Evolutionary conservation across 106 monocot genomes (phyloP), one percentile per base, ranked within the genome.

Genomic region (Narthecium ossifragum): DNA sequence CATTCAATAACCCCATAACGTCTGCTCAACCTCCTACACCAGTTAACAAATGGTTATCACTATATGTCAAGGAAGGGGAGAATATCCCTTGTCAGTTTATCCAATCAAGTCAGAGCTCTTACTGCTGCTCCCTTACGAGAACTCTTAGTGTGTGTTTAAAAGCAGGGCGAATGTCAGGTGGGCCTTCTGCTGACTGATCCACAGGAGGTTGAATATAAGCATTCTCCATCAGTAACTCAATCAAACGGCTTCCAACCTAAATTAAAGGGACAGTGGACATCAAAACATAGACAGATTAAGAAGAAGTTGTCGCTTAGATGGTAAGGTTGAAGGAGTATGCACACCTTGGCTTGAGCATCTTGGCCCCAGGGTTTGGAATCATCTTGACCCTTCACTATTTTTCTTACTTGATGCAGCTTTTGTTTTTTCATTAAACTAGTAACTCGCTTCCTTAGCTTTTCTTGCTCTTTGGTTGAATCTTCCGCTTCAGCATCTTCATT

Each of bases 1-100:
- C 94, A 96, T 69, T 96, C 86, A 56, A 96, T 96, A 66, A 96
- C 81, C 37, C 94, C 94, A 70, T 73, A 96, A 25, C 90, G 80
- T 46, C 75, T 83, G 62, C 51, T 80, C 31, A 0, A 6, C 30
- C 75, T 93, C 55, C 93, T 94, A 75, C 51, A 34, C 22, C 27
- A 30, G 12, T 18, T 55, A 46, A 51, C 34, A 50, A 41, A 43
- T 25, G 34, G 22, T 13, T 15, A 31, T 26, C 2, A 25, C 28
- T 9, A 65, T 20, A n/a, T n/a, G n/a, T n/a, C n/a, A n/a, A n/a
- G n/a, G n/a, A n/a, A n/a, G n/a, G n/a, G n/a, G n/a, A n/a, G n/a
- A n/a, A n/a, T n/a, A n/a, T n/a, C n/a, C n/a, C n/a, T n/a, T n/a
- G n/a, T n/a, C n/a, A n/a, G n/a, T n/a, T n/a, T n/a, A n/a, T n/a